phyloP scores from a whole-genome alignment of 2,329 filamentous ascomycete species.

The Amylocarpus encephaloides region DNA sequence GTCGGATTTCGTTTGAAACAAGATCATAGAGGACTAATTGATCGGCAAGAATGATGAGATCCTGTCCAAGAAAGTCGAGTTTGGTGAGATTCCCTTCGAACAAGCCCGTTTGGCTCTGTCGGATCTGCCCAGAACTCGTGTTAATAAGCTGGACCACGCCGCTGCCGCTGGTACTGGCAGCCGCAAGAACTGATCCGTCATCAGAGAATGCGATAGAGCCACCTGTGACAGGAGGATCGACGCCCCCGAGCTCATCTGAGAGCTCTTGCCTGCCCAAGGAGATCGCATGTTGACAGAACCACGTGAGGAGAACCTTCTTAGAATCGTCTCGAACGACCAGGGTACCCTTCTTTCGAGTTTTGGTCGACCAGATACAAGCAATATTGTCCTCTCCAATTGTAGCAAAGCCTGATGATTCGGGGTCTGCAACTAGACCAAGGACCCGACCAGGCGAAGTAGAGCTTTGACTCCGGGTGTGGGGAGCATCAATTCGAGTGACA shows the following conservation, averaged over 20 bases:
- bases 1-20: conserved; percentile 68
- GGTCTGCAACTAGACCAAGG: conserved; percentile 67
- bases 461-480: conserved; percentile 57
- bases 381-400: conserved; percentile 77
- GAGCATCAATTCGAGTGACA: conserved; percentile 74
- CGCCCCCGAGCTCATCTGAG: conserved; percentile 14
- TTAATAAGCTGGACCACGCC: conserved; percentile 73
- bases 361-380: conserved; percentile 77
- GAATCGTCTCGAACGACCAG: conserved; percentile 53
- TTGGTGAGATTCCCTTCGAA: conserved; percentile 59
- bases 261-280: conserved; percentile 40
- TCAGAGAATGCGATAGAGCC: conserved; percentile 73
- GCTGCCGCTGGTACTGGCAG: conserved; percentile 50
- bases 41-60: conserved; percentile 68
- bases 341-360: conserved; percentile 61
- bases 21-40: conserved; percentile 77
- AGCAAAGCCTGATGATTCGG: conserved; percentile 65
- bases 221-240: conserved; percentile 32
- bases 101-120: conserved; percentile 60
- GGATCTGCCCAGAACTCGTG: conserved; percentile 58
- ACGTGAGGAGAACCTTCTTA: conserved; percentile 59
- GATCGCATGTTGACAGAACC: conserved; percentile 62
- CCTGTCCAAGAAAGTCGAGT: conserved; percentile 66
- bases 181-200: conserved; percentile 78
- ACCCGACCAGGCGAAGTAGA: conserved; percentile 50